phyloP scores from a whole-genome alignment of 441 rosid genomes.

The Cnidoscolus chayamansa region DNA sequence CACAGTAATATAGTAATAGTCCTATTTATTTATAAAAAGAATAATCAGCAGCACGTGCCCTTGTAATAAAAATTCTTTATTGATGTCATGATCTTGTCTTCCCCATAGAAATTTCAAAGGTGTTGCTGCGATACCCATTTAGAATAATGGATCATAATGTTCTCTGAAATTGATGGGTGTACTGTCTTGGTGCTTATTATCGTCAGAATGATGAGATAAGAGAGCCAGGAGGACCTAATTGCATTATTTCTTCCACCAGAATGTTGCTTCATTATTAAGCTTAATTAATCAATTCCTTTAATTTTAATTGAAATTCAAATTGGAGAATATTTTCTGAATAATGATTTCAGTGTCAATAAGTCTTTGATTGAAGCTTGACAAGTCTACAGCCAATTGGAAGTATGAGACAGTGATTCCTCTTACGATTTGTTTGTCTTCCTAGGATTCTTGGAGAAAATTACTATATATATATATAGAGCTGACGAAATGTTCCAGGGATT shows the following conservation, averaged over 20 bases:
- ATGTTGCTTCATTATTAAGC: neutral
- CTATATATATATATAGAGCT: neutral
- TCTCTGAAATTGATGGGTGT: neutral
- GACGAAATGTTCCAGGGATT: slow-evolving; percentile 5
- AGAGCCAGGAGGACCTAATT: neutral
- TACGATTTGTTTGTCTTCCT: neutral
- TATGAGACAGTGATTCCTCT: neutral
- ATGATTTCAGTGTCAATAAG: neutral
- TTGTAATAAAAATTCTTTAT: neutral
- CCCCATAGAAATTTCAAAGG: neutral
- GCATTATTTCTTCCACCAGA: neutral
- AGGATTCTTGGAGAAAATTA: neutral
- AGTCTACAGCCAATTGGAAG: slow-evolving; percentile 4
- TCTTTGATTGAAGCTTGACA: neutral
- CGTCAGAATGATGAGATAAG: slow-evolving; percentile 5
- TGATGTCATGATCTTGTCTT: neutral
- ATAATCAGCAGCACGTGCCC: neutral
- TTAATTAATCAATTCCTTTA: neutral
- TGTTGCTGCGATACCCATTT: too few relatives aligned
- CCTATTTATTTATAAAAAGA: neutral
- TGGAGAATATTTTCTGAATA: too few relatives aligned
- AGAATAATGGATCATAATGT: neutral
- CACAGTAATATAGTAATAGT: too few relatives aligned
- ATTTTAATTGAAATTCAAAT: neutral
- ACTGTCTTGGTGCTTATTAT: neutral